Evolutionary conservation across 1,139 yeast species (phyloP).

Genomic region (Suhomyces kunorum): DNA sequence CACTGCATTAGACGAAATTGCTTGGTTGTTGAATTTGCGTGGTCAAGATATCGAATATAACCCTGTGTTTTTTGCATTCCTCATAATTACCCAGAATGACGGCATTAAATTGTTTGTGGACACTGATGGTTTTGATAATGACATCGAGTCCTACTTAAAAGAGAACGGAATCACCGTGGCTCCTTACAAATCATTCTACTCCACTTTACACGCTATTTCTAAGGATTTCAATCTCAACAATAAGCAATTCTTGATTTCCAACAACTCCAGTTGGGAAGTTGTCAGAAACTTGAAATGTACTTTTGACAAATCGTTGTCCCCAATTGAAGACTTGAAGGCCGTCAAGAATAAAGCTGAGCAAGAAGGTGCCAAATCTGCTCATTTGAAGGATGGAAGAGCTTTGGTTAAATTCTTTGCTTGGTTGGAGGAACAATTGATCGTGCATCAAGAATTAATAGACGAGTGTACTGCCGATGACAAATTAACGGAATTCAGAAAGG

Average conservation of each 20-base stretch:
- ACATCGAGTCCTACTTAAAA: constrained; percentile 27
- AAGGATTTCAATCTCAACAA: constrained; percentile 40
- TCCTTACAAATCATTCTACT: constrained; percentile 60
- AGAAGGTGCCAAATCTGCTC: constrained; percentile 74
- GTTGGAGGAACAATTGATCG: constrained; percentile 68
- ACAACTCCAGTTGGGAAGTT: constrained; percentile 80
- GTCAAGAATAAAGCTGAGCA: constrained; percentile 75
- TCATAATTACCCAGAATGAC: constrained; percentile 54
- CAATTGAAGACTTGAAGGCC: constrained; percentile 73
- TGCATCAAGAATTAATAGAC: constrained; percentile 60
- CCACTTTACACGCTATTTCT: constrained; percentile 46
- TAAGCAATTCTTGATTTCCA: constrained; percentile 58
- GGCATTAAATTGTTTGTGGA: constrained; percentile 64
- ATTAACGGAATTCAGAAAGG: constrained; percentile 61
- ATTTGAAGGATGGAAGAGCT: constrained; percentile 85
- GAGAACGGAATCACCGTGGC: constrained; percentile 46
- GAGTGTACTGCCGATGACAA: constrained; percentile 81
- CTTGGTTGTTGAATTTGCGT: constrained; percentile 88
- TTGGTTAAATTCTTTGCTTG: constrained; percentile 78
- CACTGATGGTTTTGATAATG: constrained; percentile 20
- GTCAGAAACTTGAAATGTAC: constrained; percentile 51
- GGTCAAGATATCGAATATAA: constrained; percentile 84
- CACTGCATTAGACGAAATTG: constrained; percentile 83
- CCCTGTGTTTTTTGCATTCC: constrained; percentile 87
- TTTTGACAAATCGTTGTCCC: constrained; percentile 51